These are phyloP conservation scores for Colletotrichum sp. DNA, from an alignment of 2,329 filamentous ascomycete genomes.

Conservation along the genomic window DNA sequence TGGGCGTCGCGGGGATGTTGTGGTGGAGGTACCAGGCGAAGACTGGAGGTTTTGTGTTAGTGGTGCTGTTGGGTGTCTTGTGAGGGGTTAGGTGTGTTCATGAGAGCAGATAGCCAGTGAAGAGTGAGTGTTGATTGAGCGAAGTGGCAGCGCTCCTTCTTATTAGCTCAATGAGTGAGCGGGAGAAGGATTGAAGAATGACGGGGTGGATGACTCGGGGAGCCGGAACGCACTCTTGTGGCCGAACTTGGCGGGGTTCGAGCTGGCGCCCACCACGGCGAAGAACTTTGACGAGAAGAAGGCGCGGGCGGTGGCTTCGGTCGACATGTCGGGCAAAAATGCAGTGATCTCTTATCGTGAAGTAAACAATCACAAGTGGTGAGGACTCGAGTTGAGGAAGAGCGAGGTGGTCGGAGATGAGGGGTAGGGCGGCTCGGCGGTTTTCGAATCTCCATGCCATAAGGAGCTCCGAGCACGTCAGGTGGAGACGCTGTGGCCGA, in stretches of 20 bases:
- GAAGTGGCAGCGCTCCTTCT: background rate
- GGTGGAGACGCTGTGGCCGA: background rate
- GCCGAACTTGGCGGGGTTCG: conserved; percentile 84
- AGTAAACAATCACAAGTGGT: background rate
- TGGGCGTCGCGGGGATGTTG: conserved; percentile 76
- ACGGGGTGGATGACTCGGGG: background rate
- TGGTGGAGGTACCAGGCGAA: conserved; percentile 88
- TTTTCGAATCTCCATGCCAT: conserved; percentile 1
- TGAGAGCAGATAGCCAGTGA: background rate
- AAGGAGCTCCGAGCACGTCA: conserved; percentile 17
- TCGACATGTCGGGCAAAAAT: conserved; percentile 52
- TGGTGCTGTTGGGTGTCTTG: background rate
- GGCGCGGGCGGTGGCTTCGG: conserved; percentile 73
- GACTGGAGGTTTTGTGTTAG: conserved; percentile 56
- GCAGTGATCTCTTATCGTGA: background rate
- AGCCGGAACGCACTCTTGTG: conserved; percentile 72
- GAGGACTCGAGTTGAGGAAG: background rate
- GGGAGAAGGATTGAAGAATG: background rate
- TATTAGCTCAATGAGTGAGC: background rate
- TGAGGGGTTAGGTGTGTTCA: background rate
- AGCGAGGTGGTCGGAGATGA: conserved; percentile 16
- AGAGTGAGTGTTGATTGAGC: rapidly evolving
- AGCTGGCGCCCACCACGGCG: conserved; percentile 89
- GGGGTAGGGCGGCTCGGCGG: conserved; percentile 5
- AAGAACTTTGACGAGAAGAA: conserved; percentile 85